Conservation (phyloP, 1,284 basidiomycete genomes). For the Puccinia polysora region DNA sequence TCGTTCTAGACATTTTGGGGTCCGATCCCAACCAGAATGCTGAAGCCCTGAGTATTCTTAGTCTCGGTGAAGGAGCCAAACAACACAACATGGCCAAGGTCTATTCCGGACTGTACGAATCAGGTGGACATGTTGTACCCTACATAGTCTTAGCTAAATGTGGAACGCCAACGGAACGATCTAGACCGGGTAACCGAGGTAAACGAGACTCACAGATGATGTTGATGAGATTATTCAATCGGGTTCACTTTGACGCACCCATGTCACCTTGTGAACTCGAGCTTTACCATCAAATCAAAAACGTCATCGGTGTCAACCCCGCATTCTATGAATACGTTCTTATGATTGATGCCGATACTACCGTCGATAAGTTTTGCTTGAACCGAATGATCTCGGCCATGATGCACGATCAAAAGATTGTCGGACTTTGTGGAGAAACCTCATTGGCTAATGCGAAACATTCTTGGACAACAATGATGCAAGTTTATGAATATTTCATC, state of each 20-base stretch:
- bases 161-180: conserved; percentile 89
- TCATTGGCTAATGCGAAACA: conserved; percentile 82
- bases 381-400: conserved; percentile 80
- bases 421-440: conserved; percentile 92
- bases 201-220: conserved; percentile 96
- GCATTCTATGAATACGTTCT: conserved; percentile 97
- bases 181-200: conserved; percentile 87
- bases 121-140: conserved; percentile 88
- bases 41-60: conserved; percentile 87
- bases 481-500: conserved; percentile 60
- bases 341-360: conserved; percentile 96
- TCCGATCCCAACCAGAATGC: conserved; percentile 88
- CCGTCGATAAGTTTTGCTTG: conserved; percentile 74
- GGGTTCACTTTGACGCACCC: conserved; percentile 91
- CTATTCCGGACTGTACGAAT: conserved; percentile 93
- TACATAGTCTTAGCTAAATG: conserved; percentile 96
- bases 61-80: conserved; percentile 86
- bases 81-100: conserved; percentile 99
- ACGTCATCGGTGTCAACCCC: conserved; percentile 97
- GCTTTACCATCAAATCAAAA: conserved; percentile 99
- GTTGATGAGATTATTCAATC: conserved; percentile 93
- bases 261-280: conserved; percentile 97
- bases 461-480: conserved; percentile 96
- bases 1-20: conserved; percentile 93
- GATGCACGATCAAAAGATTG: conserved; percentile 83